Evolutionary conservation across 2,329 filamentous ascomycete genomes (phyloP).

Genomic region (Sclerotinia sclerotiorum): DNA sequence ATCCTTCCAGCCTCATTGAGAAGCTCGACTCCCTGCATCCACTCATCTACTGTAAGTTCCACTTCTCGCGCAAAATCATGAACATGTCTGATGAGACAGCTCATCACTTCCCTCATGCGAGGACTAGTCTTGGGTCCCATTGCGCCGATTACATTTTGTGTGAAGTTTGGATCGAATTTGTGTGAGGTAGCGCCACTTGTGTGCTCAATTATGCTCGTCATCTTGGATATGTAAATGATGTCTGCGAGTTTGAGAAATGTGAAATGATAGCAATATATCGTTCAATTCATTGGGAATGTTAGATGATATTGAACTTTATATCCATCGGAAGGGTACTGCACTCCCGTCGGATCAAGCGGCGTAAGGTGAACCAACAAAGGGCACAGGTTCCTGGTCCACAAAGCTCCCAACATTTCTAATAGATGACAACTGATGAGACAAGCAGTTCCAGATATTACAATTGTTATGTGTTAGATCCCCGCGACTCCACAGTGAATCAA

Average conservation of each 20-base stretch:
- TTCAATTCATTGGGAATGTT: not conserved
- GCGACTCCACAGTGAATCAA: not conserved
- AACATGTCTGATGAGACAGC: constrained; percentile 53
- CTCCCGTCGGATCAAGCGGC: constrained; percentile 2
- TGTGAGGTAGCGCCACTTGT: not conserved
- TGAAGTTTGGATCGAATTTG: constrained; percentile 54
- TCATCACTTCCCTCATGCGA: constrained; percentile 56
- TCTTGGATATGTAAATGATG: not conserved
- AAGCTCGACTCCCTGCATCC: constrained; percentile 55
- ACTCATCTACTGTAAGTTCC: constrained; percentile 58
- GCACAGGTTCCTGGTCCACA: not conserved
- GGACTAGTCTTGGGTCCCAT: constrained; percentile 60
- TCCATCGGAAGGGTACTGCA: constrained; percentile 14
- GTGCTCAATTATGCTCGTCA: not conserved
- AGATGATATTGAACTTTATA: not conserved
- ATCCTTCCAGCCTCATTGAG: constrained; percentile 63
- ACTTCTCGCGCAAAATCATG: constrained; percentile 61
- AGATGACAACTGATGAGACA: constrained; percentile 5
- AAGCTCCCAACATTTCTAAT: not conserved
- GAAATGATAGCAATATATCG: not conserved
- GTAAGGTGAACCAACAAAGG: not conserved
- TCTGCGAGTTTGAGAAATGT: not conserved
- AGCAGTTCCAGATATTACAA: not conserved
- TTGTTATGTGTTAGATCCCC: not conserved
- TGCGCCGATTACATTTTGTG: constrained; percentile 58